Conservation (phyloP, 306 rosid species). For the Cucumis cinereus region DNA sequence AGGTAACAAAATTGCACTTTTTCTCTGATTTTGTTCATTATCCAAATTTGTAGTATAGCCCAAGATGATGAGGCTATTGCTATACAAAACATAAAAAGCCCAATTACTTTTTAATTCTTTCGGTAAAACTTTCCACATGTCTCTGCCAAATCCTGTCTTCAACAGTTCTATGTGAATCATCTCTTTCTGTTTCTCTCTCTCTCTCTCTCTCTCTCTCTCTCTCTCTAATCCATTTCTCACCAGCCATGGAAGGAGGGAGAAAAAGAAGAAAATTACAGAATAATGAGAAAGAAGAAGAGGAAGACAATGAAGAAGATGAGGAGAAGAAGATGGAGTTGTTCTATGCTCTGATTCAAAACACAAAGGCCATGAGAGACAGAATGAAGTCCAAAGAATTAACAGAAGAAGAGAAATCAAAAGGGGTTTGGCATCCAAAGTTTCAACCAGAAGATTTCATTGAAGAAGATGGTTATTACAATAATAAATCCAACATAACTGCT, state of each 20-base stretch:
- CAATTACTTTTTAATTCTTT: background rate
- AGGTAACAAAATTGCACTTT: background rate
- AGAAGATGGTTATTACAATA: background rate
- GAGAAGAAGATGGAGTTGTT: slow-evolving; percentile 65
- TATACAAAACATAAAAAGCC: background rate
- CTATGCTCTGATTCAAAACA: slow-evolving; percentile 56
- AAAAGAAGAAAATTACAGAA: slow-evolving; percentile 44
- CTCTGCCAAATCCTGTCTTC: background rate
- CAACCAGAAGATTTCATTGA: slow-evolving; percentile 58
- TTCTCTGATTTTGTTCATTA: background rate
- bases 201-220: background rate
- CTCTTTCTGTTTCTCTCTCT: background rate
- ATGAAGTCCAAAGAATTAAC: slow-evolving; percentile 4
- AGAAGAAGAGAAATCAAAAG: slow-evolving; percentile 5
- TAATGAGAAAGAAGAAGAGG: slow-evolving; percentile 22
- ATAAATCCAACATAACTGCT: background rate
- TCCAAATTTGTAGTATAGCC: background rate
- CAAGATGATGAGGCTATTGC: background rate
- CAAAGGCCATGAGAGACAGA: slow-evolving; percentile 34
- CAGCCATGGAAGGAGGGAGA: slow-evolving; percentile 38
- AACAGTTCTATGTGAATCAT: background rate
- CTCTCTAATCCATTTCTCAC: background rate
- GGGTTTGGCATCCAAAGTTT: slow-evolving; percentile 57
- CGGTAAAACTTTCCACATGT: background rate
- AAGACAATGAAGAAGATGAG: slow-evolving; percentile 36